Base-by-base conservation (phyloP, 1,139 yeast genomes). In the Kodamaea derodonti region DNA sequence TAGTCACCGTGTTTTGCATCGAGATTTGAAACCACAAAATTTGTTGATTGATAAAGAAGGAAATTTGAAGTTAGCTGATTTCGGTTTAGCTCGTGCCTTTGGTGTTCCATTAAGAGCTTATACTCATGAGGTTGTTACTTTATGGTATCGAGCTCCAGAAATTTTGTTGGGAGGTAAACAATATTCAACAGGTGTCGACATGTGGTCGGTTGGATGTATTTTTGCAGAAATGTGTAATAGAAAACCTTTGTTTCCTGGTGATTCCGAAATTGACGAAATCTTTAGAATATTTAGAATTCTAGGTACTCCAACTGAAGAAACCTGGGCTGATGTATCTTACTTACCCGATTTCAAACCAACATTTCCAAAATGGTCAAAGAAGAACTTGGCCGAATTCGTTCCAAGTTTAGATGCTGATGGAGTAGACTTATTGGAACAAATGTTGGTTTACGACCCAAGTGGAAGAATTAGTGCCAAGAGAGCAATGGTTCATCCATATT, bases 131-230 rank as follows among this genome's bases (percentile, higher is more conserved):
- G 97, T 92, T 41, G 98, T 94, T 36, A 92, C 99, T 0, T 69
- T 94, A 48, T 92, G 99, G 99, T 92, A 92, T 62, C 74, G 99
- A 47, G 90, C 97, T 1, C 99, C 99, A 1, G 99, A 92, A 58
- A 87, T 92, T 40, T 69, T 92, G 45, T 71, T 92, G 27, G 99
- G 99, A 22, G 97, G 97, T 16, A 87, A 95, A 47, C 97, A 92
- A 60, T 92, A 92, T 61, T 86, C 96, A 33, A 92, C 97, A 0
- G 97, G 97, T 18, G 97, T 92, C 33, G 99, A 92, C 58, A 88
- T 94, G 83, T 92, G 99, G 99, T 86, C 96, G 13, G 86, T 88
- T 39, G 99, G 99, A 15, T 90, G 97, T 60, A 92, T 92, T 38
- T 92, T 94, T 64, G 98, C 97, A 4, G 99, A 92, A 60, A 90